These are phyloP conservation scores for Ceratocystis huliohia DNA, from an alignment of 2,329 filamentous ascomycete genomes.

Conservation along the genomic window DNA sequence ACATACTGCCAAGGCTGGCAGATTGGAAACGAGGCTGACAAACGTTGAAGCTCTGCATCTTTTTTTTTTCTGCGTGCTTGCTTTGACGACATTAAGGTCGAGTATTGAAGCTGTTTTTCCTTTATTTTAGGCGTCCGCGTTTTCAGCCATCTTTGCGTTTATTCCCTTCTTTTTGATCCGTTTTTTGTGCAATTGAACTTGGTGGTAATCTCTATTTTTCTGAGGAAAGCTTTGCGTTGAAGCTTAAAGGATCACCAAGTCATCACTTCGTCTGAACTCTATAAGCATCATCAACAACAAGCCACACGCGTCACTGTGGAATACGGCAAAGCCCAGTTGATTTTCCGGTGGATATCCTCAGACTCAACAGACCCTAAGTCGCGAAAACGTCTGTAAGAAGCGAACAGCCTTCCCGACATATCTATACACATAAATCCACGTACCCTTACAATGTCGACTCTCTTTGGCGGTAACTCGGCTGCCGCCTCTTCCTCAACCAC, in stretches of 20 bases:
- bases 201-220: not conserved
- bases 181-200: not conserved
- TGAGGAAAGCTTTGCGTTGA: not conserved
- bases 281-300: not conserved
- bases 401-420: not conserved
- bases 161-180: not conserved
- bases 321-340: no score
- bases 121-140: not conserved
- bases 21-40: not conserved
- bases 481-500: slow-evolving; percentile 40
- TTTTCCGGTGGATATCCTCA: no score
- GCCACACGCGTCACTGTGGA: not conserved
- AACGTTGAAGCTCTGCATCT: not conserved
- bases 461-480: slow-evolving; percentile 45
- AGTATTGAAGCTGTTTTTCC: not conserved
- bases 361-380: no score
- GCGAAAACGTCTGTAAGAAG: no score
- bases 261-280: not conserved
- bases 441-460: slow-evolving; percentile 45
- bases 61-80: not conserved
- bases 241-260: not conserved
- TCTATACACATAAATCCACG: not conserved
- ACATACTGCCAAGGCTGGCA: not conserved
- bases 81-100: not conserved
- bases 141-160: not conserved